A percentile compares a stretch with the other conserved stretches of the same genome.
Conservation (phyloP, 805 yeast genomes). For the Schwanniomyces occidentalis region DNA sequence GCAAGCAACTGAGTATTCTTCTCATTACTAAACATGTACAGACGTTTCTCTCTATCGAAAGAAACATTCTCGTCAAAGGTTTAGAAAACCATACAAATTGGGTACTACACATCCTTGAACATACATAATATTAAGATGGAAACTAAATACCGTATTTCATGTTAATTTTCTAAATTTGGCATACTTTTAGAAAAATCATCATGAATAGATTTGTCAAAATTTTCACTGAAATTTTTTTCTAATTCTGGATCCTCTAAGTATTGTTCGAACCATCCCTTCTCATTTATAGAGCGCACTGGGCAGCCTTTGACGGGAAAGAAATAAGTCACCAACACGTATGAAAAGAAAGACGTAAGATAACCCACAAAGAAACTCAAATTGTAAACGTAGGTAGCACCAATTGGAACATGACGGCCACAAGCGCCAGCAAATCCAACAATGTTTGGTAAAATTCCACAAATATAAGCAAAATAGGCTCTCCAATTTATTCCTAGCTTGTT, state of each 20-base stretch:
- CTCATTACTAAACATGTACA: too few species aligned
- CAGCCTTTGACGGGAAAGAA: neutral
- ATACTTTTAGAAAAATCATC: too few species aligned
- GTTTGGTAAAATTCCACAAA: neutral
- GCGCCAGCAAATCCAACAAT: conserved; percentile 1
- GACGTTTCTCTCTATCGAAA: too few species aligned
- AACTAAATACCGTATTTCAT: too few species aligned
- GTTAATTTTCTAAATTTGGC: too few species aligned
- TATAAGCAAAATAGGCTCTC: neutral
- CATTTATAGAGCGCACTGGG: neutral
- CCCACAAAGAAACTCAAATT: neutral
- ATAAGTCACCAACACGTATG: neutral
- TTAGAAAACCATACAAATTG: too few species aligned
- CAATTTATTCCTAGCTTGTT: neutral
- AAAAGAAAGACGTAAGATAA: neutral
- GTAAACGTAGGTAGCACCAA: conserved; percentile 1
- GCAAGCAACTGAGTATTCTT: too few species aligned
- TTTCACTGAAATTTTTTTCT: too few species aligned
- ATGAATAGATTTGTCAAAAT: too few species aligned
- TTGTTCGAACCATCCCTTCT: neutral
- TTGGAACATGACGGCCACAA: neutral
- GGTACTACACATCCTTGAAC: too few species aligned
- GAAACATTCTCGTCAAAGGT: too few species aligned
- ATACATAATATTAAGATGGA: too few species aligned
- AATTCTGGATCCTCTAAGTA: neutral